A percentile compares a stretch with the other conserved stretches of the same genome.
These are phyloP conservation scores for Chiua virens DNA, from an alignment of 768 basidiomycete species.

Conservation along the genomic window DNA sequence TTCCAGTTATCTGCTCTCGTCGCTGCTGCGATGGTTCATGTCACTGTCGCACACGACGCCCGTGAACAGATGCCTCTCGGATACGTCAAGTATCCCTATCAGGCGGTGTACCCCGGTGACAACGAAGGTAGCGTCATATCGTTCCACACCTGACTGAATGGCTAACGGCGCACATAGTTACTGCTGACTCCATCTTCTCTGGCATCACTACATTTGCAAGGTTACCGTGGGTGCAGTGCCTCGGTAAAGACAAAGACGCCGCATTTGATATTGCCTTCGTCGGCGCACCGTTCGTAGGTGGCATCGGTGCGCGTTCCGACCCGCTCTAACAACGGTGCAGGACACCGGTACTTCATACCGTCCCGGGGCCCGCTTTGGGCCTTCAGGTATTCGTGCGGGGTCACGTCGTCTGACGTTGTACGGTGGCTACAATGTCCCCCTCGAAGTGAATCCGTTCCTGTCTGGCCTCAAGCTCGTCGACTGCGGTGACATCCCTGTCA, in stretches of 20 bases:
- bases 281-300: constrained; percentile 71
- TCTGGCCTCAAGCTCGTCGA: constrained; percentile 70
- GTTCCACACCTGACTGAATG: neutral
- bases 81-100: constrained; percentile 65
- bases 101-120: constrained; percentile 53
- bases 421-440: constrained; percentile 78
- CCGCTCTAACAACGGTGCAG: constrained; percentile 28
- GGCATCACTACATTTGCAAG: constrained; percentile 86
- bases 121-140: constrained; percentile 47
- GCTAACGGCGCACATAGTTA: constrained; percentile 50
- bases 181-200: constrained; percentile 76
- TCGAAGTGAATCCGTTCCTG: constrained; percentile 70
- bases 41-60: constrained; percentile 37
- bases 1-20: constrained; percentile 24
- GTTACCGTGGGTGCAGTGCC: constrained; percentile 81
- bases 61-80: constrained; percentile 61
- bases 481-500: constrained; percentile 77
- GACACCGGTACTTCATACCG: constrained; percentile 77
- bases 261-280: constrained; percentile 82
- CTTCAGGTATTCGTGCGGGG: constrained; percentile 78
- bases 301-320: neutral
- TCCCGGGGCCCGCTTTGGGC: constrained; percentile 84
- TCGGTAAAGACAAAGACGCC: constrained; percentile 56
- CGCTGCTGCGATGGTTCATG: constrained; percentile 23
- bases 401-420: constrained; percentile 73